Conservation (phyloP, 139 green algal genomes). For the Tetraselmis striata region DNA sequence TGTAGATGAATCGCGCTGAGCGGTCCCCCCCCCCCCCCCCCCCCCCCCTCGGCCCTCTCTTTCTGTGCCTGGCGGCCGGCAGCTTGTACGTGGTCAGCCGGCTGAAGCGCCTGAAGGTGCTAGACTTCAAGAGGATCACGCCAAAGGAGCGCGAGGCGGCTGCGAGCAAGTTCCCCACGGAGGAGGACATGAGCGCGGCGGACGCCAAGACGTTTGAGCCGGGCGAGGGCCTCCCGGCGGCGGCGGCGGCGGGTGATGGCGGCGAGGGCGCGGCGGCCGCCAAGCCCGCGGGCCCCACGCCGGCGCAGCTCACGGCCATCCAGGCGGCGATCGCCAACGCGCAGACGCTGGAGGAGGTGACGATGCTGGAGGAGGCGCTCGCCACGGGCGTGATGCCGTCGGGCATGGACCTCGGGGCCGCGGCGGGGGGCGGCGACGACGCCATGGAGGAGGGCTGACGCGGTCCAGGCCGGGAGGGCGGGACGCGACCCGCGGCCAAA, state of each 20-base stretch:
- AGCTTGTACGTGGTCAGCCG: slow-evolving; percentile 80
- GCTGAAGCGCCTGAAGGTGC: slow-evolving; percentile 68
- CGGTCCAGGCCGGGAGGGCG: too few species aligned
- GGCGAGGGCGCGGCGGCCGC: not conserved
- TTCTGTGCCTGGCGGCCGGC: not conserved
- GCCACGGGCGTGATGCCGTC: slow-evolving; percentile 63
- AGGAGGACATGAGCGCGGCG: slow-evolving; percentile 21
- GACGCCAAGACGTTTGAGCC: slow-evolving; percentile 66
- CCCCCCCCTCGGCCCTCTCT: too few species aligned
- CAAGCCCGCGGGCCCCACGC: slow-evolving; percentile 44
- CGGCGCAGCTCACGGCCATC: slow-evolving; percentile 76
- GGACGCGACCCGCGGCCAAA: too few species aligned
- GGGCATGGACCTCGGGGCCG: not conserved
- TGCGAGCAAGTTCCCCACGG: slow-evolving; percentile 43
- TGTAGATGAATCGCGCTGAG: too few species aligned
- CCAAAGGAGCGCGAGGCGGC: slow-evolving; percentile 76
- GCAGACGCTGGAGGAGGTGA: slow-evolving; percentile 87
- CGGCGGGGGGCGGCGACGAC: slow-evolving; percentile 18
- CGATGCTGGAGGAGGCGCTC: slow-evolving; percentile 73
- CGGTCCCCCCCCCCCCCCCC: too few species aligned
- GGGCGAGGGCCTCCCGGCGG: slow-evolving; percentile 52
- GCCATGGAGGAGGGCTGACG: not conserved
- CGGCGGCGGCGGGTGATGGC: slow-evolving; percentile 3
- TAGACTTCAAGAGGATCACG: slow-evolving; percentile 96
- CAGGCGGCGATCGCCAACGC: slow-evolving; percentile 84